Evolutionary conservation across 305 asterid genomes (phyloP).

Genomic region (Solanum aculeatissimum): DNA sequence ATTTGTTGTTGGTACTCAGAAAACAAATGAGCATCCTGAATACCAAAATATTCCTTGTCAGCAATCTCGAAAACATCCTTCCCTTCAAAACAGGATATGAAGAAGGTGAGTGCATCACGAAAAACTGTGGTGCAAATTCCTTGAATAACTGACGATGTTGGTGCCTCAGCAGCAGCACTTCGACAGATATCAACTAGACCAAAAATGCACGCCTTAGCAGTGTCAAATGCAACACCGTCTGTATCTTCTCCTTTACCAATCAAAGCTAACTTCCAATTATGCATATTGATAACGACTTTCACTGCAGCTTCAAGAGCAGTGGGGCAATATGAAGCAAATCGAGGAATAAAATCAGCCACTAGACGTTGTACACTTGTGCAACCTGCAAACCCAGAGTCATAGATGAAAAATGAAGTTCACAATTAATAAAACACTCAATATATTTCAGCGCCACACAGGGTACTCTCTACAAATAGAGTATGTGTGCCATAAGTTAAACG

Average conservation of each 20-base stretch:
- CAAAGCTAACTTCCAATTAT: constrained; percentile 43
- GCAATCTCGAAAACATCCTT: constrained; percentile 58
- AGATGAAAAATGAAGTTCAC: not conserved
- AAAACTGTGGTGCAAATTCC: constrained; percentile 66
- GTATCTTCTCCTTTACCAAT: constrained; percentile 52
- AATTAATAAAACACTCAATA: not conserved
- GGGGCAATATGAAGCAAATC: constrained; percentile 67
- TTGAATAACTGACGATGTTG: constrained; percentile 43
- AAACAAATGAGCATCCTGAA: constrained; percentile 36
- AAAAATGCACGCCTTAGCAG: constrained; percentile 68
- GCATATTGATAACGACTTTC: constrained; percentile 47
- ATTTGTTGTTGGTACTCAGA: constrained; percentile 35
- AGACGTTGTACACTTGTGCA: constrained; percentile 60
- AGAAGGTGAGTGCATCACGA: constrained; percentile 43
- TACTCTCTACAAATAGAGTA: not conserved
- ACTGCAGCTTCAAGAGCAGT: constrained; percentile 79
- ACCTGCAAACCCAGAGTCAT: constrained; percentile 35
- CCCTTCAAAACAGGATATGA: constrained; percentile 61
- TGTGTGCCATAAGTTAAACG: not conserved
- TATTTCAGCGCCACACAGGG: not conserved
- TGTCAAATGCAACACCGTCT: constrained; percentile 67
- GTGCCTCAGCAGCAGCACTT: constrained; percentile 51
- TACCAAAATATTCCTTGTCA: constrained; percentile 44
- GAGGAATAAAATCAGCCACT: constrained; percentile 59
- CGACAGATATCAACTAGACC: constrained; percentile 66